These are phyloP conservation scores for Austroboletus eburneus DNA, from an alignment of 768 basidiomycete species.

Conservation along the genomic window DNA sequence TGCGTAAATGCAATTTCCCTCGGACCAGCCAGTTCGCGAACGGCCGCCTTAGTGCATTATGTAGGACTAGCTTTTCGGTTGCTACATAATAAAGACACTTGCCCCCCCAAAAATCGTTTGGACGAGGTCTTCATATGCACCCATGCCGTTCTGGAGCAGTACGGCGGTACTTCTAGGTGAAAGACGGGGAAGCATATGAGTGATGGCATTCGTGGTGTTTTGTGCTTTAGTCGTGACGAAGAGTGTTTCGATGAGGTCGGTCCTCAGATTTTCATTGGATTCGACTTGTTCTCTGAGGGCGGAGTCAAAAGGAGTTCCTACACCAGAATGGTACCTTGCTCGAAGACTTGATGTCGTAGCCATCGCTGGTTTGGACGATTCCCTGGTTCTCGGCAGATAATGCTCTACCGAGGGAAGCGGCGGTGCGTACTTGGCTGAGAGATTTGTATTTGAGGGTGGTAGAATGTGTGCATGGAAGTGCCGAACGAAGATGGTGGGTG, in stretches of 20 bases:
- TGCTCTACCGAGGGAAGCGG: slow-evolving; percentile 30
- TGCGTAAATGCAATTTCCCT: slow-evolving; percentile 1
- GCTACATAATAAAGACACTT: background rate
- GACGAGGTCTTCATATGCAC: slow-evolving; percentile 80
- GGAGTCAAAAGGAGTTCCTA: slow-evolving; percentile 16
- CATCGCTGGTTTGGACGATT: slow-evolving; percentile 35
- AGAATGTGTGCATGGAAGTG: slow-evolving; percentile 45
- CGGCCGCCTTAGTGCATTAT: background rate
- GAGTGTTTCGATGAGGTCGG: slow-evolving; percentile 61
- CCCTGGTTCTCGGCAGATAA: slow-evolving; percentile 52
- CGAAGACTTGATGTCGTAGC: slow-evolving; percentile 51
- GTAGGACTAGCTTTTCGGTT: background rate
- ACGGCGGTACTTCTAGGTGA: slow-evolving; percentile 73
- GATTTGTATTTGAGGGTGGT: slow-evolving; percentile 71
- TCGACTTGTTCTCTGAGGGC: slow-evolving; percentile 10
- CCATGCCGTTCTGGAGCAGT: slow-evolving; percentile 94
- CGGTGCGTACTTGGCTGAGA: slow-evolving; percentile 33
- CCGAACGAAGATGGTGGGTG: slow-evolving; percentile 70
- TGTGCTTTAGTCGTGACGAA: slow-evolving; percentile 81
- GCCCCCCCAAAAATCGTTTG: slow-evolving; percentile 53
- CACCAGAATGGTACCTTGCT: slow-evolving; percentile 22
- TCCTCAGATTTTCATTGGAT: slow-evolving; percentile 12
- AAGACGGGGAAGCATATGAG: slow-evolving; percentile 60
- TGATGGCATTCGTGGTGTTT: slow-evolving; percentile 54
- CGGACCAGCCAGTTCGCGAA: background rate